phyloP scores from a whole-genome alignment of 129 eudicot genomes.

The Flaveria sonorensis region DNA sequence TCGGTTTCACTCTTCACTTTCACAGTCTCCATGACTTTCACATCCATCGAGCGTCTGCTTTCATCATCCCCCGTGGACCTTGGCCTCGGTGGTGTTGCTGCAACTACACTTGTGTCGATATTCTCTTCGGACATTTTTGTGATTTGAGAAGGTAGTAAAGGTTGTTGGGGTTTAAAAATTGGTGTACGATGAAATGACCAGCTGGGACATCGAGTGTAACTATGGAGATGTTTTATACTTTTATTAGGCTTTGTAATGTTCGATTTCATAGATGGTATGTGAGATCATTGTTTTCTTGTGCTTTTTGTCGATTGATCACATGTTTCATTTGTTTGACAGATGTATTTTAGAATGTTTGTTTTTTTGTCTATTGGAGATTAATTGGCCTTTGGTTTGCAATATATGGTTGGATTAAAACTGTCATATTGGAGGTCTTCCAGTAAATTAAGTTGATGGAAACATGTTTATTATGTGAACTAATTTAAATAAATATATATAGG shows the following conservation, averaged over 20 bases:
- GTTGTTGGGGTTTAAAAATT: conserved; percentile 22
- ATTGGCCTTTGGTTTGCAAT: not conserved
- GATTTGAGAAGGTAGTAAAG: not conserved
- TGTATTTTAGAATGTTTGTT: conserved; percentile 23
- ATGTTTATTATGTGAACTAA: not conserved
- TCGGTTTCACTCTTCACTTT: conserved; percentile 50
- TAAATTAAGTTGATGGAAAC: not conserved
- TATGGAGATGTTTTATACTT: conserved; percentile 19
- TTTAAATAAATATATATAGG: no score
- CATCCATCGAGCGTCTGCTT: conserved; percentile 22
- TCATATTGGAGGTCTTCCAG: not conserved
- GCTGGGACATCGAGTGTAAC: conserved; percentile 38
- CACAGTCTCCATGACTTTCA: conserved; percentile 27
- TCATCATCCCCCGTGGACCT: conserved; percentile 45
- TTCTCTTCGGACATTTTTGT: conserved; percentile 23
- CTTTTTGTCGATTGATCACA: conserved; percentile 14
- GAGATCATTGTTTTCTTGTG: conserved; percentile 46
- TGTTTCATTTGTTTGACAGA: conserved; percentile 19
- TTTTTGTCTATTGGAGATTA: not conserved
- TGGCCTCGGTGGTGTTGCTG: conserved; percentile 34
- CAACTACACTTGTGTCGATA: conserved; percentile 15
- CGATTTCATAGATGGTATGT: conserved; percentile 32
- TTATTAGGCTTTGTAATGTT: conserved; percentile 32
- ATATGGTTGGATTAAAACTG: not conserved
- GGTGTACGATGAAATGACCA: conserved; percentile 23